Base-by-base conservation (phyloP, 768 basidiomycete species). In the Chalciporus chontae region DNA sequence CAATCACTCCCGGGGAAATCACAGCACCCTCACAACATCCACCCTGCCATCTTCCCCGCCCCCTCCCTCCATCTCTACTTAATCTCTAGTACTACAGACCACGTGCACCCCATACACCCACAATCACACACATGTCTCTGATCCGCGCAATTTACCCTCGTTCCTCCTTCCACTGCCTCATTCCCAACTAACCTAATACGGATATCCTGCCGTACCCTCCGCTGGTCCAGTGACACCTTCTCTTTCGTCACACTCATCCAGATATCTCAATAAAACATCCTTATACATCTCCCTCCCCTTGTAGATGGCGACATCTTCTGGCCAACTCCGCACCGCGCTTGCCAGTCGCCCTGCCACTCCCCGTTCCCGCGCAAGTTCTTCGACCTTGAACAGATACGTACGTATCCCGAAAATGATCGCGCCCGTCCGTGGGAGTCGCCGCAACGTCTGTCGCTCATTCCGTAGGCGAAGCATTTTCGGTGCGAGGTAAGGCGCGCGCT, bases 341-440 rank as follows among this genome's bases (percentile, higher is more conserved):
- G 80, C 84, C 60, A 89, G 66, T 44, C 86, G 69, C 27, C 76
- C 80, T 0, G 84, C 75, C 10, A 84, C 77, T 0, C 80, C 84
- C 8, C 69, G 69, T 62, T 87, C 87, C 45, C 67, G 58, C 13
- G 58, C 70, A 1, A 88, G 64, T 34, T 77, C 74, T 19, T 71
- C 73, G 31, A 86, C 63, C 18, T 78, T 78, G 37, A 75, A 76
- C 47, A 83, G 45, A 67, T 87, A 86, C 42, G 81, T 83, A 34
- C 85, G 73, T 58, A 87, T 83, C 45, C 81, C 84, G 64, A 90
- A 89, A 36, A 83, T 66, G 32, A 87, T 73, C 2, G 78, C 84
- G 10, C 86, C 85, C 37, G 78, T 80, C 4, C 73, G 69, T 10
- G 81, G 81, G 45, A 89, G 74, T 24, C 86, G 71, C 36, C 85